Evolutionary conservation across 2,329 filamentous ascomycete genomes (phyloP).

Genomic region (Orbilia blumenaviensis): DNA sequence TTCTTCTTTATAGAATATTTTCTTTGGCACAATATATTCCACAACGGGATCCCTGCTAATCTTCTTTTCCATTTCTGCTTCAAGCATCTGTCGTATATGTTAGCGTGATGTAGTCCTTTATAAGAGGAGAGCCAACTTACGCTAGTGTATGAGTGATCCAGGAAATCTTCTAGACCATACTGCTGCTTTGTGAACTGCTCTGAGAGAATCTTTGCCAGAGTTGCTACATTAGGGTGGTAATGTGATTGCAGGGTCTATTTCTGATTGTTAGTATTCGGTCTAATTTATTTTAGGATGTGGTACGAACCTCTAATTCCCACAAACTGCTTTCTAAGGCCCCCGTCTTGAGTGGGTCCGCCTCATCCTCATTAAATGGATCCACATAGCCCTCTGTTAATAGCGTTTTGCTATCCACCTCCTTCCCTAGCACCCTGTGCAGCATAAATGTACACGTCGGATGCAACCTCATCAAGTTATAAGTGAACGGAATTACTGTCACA

Average conservation of each 20-base stretch:
- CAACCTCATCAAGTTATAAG: constrained; percentile 90
- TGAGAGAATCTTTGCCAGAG: constrained; percentile 88
- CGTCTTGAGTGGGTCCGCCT: constrained; percentile 84
- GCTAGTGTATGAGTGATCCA: constrained; percentile 89
- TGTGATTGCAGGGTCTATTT: constrained; percentile 78
- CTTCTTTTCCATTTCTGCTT: constrained; percentile 82
- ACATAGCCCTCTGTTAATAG: constrained; percentile 71
- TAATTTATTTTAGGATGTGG: neutral
- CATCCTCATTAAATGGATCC: constrained; percentile 80
- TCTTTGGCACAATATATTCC: constrained; percentile 93
- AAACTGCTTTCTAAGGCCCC: constrained; percentile 88
- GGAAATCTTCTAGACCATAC: constrained; percentile 95
- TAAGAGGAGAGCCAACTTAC: constrained; percentile 65
- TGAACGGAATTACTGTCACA: constrained; percentile 87
- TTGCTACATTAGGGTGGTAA: constrained; percentile 96
- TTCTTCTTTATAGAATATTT: constrained; percentile 67
- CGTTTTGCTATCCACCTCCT: constrained; percentile 68
- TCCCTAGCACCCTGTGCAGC: constrained; percentile 80
- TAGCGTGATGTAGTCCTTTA: neutral
- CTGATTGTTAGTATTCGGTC: constrained; percentile 1
- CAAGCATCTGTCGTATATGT: constrained; percentile 71
- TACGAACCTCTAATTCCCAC: constrained; percentile 81
- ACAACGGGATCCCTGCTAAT: constrained; percentile 87
- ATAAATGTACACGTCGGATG: constrained; percentile 95
- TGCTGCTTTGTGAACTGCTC: constrained; percentile 97